Evolutionary conservation across 805 yeast genomes (phyloP).

Genomic region (Candida mattraensis): DNA sequence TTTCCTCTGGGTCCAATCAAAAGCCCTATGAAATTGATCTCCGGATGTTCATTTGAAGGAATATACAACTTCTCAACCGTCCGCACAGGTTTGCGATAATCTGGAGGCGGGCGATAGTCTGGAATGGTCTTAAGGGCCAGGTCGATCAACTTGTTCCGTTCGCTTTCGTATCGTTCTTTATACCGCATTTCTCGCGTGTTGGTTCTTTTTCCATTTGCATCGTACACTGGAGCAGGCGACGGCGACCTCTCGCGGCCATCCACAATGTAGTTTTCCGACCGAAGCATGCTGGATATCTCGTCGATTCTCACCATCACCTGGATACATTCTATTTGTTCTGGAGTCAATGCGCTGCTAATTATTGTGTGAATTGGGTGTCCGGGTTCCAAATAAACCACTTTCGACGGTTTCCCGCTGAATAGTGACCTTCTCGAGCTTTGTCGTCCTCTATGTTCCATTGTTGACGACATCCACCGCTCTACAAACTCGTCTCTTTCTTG

Average conservation of each 20-base stretch:
- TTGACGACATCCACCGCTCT: too few species aligned
- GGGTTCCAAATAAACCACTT: slow-evolving; percentile 11
- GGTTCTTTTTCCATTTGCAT: slow-evolving; percentile 74
- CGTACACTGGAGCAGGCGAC: slow-evolving; percentile 93
- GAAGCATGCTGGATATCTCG: slow-evolving; percentile 67
- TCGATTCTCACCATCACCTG: slow-evolving; percentile 70
- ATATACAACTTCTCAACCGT: slow-evolving; percentile 80
- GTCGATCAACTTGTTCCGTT: slow-evolving; percentile 78
- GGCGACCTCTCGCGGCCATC: slow-evolving; percentile 58
- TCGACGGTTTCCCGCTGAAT: slow-evolving; percentile 19
- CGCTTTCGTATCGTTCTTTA: slow-evolving; percentile 64
- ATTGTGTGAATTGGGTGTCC: slow-evolving; percentile 18
- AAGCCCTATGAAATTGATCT: slow-evolving; percentile 88
- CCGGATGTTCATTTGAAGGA: slow-evolving; percentile 86
- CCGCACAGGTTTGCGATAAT: slow-evolving; percentile 62
- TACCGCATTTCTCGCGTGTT: slow-evolving; percentile 79
- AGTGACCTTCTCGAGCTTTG: slow-evolving; percentile 6
- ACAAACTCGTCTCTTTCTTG: too few species aligned
- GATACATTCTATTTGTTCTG: slow-evolving; percentile 80
- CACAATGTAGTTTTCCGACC: slow-evolving; percentile 51
- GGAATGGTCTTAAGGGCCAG: slow-evolving; percentile 72
- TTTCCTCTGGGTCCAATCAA: slow-evolving; percentile 95
- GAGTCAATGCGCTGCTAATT: slow-evolving; percentile 42
- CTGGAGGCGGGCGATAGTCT: slow-evolving; percentile 74
- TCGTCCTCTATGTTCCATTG: slow-evolving; percentile 14